A percentile compares a stretch with the other conserved stretches of the same genome.
Conservation (phyloP, 2,329 filamentous ascomycete genomes). For the Diatrype stigma region DNA sequence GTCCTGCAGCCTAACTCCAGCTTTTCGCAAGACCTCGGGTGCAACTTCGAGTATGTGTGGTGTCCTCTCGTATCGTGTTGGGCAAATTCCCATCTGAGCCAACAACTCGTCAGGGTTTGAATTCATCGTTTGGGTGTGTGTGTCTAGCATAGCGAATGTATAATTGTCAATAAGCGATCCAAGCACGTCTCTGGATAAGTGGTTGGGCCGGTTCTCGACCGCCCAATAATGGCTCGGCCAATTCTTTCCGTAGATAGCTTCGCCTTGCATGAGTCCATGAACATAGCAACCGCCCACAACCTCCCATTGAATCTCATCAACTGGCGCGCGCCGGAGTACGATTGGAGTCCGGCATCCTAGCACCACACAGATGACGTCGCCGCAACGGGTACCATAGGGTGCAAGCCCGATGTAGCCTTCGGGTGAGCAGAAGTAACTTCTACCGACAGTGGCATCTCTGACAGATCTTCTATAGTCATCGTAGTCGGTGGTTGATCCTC, state of each 20-base stretch:
- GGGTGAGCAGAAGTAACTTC: background rate
- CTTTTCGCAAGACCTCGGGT: background rate
- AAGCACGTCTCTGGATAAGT: too few species aligned
- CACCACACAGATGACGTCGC: background rate
- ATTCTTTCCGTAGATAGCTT: background rate
- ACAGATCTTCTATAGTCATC: accelerated
- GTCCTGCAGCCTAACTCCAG: background rate
- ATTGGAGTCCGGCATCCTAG: background rate
- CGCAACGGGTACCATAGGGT: background rate
- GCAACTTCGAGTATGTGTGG: background rate
- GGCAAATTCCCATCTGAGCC: background rate
- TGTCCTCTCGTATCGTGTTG: background rate
- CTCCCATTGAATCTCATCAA: background rate
- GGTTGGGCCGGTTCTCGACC: too few species aligned
- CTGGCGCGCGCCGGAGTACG: background rate
- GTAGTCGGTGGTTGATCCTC: background rate
- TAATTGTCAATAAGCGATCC: background rate
- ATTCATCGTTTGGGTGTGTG: background rate
- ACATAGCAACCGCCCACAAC: background rate
- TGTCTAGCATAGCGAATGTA: background rate
- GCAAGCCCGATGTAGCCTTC: background rate
- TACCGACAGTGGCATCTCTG: accelerated
- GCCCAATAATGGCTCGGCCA: background rate
- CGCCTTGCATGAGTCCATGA: background rate
- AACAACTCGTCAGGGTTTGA: background rate